Conservation (phyloP, 1,284 basidiomycete species). For the Porodaedalea pini region DNA sequence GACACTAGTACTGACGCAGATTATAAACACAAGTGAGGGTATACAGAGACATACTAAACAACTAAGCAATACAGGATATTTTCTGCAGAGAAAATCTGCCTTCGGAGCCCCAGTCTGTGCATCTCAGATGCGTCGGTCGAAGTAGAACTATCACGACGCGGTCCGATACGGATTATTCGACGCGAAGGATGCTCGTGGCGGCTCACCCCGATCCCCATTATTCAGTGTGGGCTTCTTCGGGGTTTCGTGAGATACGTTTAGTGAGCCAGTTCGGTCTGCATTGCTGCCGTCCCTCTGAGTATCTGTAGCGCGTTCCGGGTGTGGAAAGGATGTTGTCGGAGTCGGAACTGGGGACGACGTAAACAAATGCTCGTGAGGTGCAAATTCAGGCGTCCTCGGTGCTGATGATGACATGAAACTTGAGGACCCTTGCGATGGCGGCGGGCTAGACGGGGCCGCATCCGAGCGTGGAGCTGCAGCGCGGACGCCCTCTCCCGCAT, state of each 20-base stretch:
- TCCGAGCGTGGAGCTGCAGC: neutral
- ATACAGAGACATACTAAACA: too few species aligned
- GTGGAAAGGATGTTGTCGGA: neutral
- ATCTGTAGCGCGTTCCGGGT: neutral
- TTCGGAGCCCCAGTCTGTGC: neutral
- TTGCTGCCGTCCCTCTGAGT: neutral
- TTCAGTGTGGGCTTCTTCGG: neutral
- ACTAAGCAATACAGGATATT: too few species aligned
- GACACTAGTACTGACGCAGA: too few species aligned
- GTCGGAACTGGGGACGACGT: neutral
- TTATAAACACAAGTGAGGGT: too few species aligned
- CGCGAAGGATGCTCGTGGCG: neutral
- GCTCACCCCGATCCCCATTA: neutral
- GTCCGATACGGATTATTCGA: constrained; percentile 8
- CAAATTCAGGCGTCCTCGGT: neutral
- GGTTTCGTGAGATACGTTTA: neutral
- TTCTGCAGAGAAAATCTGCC: neutral
- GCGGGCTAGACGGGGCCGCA: neutral
- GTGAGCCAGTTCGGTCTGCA: neutral
- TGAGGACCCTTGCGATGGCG: neutral
- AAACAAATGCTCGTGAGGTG: neutral
- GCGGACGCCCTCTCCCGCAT: too few species aligned
- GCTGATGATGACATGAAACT: neutral
- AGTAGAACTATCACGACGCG: neutral
- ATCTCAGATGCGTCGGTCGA: neutral